A percentile compares a stretch with the other conserved stretches of the same genome.
phyloP scores from a whole-genome alignment of 176 grass and related monocot genomes.

The Oryza coarctata region DNA sequence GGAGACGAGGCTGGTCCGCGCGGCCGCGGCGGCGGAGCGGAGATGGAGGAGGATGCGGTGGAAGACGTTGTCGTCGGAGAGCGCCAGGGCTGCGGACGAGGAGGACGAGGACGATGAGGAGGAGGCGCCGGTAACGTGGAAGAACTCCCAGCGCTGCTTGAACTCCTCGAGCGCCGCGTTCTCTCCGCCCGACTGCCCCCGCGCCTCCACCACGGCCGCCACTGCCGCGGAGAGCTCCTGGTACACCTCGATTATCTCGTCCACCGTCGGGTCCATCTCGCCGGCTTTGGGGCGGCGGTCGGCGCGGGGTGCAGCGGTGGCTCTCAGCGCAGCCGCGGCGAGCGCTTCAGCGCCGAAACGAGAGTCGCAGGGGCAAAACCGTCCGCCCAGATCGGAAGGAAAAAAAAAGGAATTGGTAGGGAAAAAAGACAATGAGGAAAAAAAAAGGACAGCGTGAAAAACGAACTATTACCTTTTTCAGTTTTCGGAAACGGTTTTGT shows the following conservation, averaged over 20 bases:
- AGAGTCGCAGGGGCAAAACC: too few relatives aligned
- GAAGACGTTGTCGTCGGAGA: background rate
- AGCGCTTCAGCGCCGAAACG: too few relatives aligned
- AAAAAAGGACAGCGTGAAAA: too few relatives aligned
- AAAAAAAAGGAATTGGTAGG: too few relatives aligned
- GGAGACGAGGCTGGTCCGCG: background rate
- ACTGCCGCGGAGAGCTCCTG: slow-evolving; percentile 62
- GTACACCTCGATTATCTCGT: slow-evolving; percentile 67
- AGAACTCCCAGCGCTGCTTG: slow-evolving; percentile 75
- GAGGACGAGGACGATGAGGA: too few relatives aligned
- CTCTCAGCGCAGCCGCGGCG: too few relatives aligned
- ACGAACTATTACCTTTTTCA: too few relatives aligned
- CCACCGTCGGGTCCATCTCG: slow-evolving; percentile 61
- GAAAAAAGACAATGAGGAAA: too few relatives aligned
- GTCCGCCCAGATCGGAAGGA: too few relatives aligned
- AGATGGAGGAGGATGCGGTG: background rate
- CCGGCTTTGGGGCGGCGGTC: too few relatives aligned
- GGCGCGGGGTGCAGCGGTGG: too few relatives aligned
- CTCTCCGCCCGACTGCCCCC: slow-evolving; percentile 44
- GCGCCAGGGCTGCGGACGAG: background rate
- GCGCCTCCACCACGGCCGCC: slow-evolving; percentile 50
- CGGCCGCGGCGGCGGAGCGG: background rate
- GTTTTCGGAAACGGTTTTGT: too few relatives aligned
- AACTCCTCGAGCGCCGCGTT: slow-evolving; percentile 63
- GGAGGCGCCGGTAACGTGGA: slow-evolving; percentile 54